Percentiles rank a stretch among this genome's conserved stretches.
Evolutionary conservation across 257 asterid genomes (phyloP).

Genomic region (Ehretia macrophylla): DNA sequence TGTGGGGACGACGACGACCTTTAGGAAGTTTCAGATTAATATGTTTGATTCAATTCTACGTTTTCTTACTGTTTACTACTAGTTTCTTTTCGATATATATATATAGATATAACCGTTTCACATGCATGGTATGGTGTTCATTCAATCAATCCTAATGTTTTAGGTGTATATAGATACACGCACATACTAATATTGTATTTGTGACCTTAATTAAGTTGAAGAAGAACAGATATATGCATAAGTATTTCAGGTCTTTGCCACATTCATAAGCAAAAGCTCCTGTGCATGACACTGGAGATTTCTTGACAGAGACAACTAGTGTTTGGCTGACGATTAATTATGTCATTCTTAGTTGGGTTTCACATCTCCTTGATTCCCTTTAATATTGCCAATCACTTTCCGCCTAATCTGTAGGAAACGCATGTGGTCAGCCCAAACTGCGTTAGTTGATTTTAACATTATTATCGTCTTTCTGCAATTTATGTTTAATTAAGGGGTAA

Average conservation of each 20-base stretch:
- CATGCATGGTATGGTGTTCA: no score
- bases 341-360: slow-evolving; percentile 11
- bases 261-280: neutral
- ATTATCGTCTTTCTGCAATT: no score
- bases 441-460: no score
- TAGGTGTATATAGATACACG: neutral
- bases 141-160: no score
- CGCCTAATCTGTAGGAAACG: no score
- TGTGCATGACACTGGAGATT: neutral
- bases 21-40: slow-evolving; percentile 8
- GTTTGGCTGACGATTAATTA: neutral
- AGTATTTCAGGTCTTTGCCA: neutral
- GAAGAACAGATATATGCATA: no score
- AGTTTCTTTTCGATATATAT: no score
- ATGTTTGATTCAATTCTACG: slow-evolving; percentile 7
- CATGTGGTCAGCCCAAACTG: no score
- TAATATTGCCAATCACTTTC: no score
- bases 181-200: neutral
- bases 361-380: neutral
- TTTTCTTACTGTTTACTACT: neutral
- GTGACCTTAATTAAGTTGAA: no score
- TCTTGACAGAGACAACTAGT: neutral
- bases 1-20: slow-evolving; percentile 24
- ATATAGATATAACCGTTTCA: no score
- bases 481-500: no score